Evolutionary conservation across 441 rosid genomes (phyloP).

Genomic region (Metrosideros polymorpha): DNA sequence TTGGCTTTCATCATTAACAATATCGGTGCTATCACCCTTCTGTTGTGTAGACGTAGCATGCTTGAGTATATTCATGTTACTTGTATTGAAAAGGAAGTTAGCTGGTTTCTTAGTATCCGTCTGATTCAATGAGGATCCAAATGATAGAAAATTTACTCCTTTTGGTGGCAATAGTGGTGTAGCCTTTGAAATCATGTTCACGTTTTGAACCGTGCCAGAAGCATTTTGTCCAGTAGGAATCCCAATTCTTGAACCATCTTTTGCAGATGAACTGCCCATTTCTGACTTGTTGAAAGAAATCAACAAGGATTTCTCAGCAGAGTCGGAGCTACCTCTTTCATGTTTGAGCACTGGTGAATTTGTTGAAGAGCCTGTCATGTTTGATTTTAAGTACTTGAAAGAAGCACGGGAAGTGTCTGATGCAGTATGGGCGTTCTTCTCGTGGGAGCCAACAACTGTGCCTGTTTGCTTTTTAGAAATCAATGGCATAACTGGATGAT

Average conservation of each 20-base stretch:
- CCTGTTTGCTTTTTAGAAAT: constrained; percentile 16
- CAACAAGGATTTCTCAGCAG: constrained; percentile 23
- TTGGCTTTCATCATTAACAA: constrained; percentile 2
- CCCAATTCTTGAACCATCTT: constrained; percentile 11
- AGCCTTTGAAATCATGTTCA: background rate
- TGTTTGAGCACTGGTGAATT: constrained; percentile 28
- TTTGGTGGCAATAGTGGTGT: constrained; percentile 28
- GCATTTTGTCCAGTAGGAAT: background rate
- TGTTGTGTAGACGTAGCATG: background rate
- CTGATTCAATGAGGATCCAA: constrained; percentile 21
- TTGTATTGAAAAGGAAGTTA: constrained; percentile 1
- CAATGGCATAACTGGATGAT: constrained; percentile 11
- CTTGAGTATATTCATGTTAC: background rate
- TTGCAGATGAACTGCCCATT: constrained; percentile 21
- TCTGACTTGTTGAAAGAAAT: constrained; percentile 22
- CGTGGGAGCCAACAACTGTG: constrained; percentile 9
- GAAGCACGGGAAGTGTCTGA: constrained; percentile 2
- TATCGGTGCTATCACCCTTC: background rate
- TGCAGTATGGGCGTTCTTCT: background rate
- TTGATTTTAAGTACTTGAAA: constrained; percentile 23
- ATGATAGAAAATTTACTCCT: constrained; percentile 86
- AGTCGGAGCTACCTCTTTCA: constrained; percentile 29
- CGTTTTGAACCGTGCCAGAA: background rate
- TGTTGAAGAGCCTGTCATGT: constrained; percentile 20
- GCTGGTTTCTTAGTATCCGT: constrained; percentile 11